Evolutionary conservation across 768 basidiomycete genomes (phyloP), one percentile per base, ranked within the genome.

Genomic region (Pisolithus sp.): DNA sequence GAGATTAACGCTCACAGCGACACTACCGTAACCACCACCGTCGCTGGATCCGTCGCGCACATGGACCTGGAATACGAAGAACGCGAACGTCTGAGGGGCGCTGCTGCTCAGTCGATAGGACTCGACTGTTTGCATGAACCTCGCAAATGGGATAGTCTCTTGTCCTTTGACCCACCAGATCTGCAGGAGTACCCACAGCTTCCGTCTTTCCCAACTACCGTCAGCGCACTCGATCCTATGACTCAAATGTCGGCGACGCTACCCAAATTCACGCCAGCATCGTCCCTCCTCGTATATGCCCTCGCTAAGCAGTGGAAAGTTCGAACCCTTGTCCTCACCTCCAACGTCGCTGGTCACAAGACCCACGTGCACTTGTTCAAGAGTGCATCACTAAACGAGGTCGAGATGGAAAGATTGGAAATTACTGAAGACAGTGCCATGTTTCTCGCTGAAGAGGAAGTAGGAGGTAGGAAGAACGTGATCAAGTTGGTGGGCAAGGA

Each of bases 371-470:
- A 91, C 62, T 64, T 91, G 36, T 91, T 90, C 73, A 88, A 89
- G 63, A 73, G 76, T 8, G 56, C 75, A 4, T 69, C 70, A 10
- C 65, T 73, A 9, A 81, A 83, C 18, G 86, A 87, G 55, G 78
- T 70, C 47, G 89, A 91, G 65, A 55, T 89, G 6, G 86, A 91
- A 65, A 73, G 89, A 40, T 67, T 90, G 31, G 81, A 83, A 61
- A 88, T 91, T 57, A 83, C 83, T 53, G 85, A 86, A 58, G 80
- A 85, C 31, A 87, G 82, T 46, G 81, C 85, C 47, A 84, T 88
- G 13, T 89, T 83, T 55, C 78, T 91, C 20, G 78, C 86, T 0
- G 87, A 86, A 43, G 70, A 70, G 42, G 72, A 73, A 13, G 68
- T 76, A 6, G 72, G 71, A 9, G 75, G 77, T 3, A 68, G 72